A percentile compares a stretch with the other conserved stretches of the same genome.
These are phyloP conservation scores for Cicer cuneatum DNA, from an alignment of 306 rosid genomes.

Conservation along the genomic window DNA sequence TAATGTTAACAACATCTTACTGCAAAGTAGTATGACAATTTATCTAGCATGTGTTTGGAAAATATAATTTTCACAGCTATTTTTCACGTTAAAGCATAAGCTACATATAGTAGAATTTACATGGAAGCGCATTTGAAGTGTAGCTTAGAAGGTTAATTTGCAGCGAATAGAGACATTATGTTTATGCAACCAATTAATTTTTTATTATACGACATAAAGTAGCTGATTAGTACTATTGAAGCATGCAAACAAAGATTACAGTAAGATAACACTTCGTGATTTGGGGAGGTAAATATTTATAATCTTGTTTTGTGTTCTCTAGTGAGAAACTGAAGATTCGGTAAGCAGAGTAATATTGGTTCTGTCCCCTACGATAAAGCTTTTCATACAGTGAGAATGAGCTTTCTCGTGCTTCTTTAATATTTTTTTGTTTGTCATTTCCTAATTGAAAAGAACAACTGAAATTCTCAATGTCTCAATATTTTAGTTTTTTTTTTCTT, in stretches of 20 bases:
- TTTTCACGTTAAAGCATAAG: too few relatives aligned
- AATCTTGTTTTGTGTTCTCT: slow-evolving; percentile 57
- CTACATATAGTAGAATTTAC: too few relatives aligned
- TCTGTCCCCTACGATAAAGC: slow-evolving; percentile 62
- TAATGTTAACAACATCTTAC: slow-evolving; percentile 1
- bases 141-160: slow-evolving; percentile 7
- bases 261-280: slow-evolving; percentile 53
- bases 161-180: background rate
- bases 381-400: slow-evolving; percentile 76
- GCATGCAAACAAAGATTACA: slow-evolving; percentile 63
- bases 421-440: slow-evolving; percentile 82
- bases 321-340: slow-evolving; percentile 81
- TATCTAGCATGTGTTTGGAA: background rate
- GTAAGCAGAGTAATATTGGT: slow-evolving; percentile 51
- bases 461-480: slow-evolving; percentile 51
- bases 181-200: background rate
- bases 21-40: slow-evolving; percentile 27
- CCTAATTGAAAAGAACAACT: slow-evolving; percentile 55
- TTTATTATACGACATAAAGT: slow-evolving; percentile 53
- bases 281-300: slow-evolving; percentile 40
- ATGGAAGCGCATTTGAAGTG: background rate
- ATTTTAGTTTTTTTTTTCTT: slow-evolving; percentile 24
- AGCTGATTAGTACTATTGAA: slow-evolving; percentile 49
- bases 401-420: slow-evolving; percentile 68
- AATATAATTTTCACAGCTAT: too few relatives aligned